Conservation (phyloP, 2,329 filamentous ascomycete genomes). For the Aspergillus latus region DNA sequence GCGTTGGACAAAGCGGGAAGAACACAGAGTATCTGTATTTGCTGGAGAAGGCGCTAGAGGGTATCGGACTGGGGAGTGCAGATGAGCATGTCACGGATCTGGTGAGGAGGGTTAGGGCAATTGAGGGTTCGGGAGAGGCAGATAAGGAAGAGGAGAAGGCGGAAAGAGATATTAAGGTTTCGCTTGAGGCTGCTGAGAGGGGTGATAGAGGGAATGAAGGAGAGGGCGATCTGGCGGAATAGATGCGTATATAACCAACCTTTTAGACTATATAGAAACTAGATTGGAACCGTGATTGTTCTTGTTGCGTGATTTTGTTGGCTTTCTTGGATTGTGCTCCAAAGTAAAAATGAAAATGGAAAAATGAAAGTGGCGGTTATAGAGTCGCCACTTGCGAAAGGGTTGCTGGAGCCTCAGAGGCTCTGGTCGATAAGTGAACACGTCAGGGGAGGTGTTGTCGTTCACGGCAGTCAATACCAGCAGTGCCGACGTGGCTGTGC, state of each 20-base stretch:
- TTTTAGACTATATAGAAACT: constrained; percentile 1
- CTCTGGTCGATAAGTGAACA: not conserved
- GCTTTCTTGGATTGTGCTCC: not conserved
- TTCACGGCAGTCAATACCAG: not conserved
- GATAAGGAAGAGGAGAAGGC: constrained; percentile 35
- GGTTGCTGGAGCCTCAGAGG: not conserved
- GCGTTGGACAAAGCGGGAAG: constrained; percentile 78
- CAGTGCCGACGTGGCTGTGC: not conserved
- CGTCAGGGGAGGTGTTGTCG: not conserved
- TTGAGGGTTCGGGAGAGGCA: constrained; percentile 50
- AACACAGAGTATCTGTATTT: constrained; percentile 87
- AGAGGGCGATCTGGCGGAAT: not conserved
- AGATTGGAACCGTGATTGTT: not conserved
- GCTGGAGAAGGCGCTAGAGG: constrained; percentile 71
- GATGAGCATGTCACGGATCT: constrained; percentile 86
- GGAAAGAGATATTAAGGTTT: constrained; percentile 29
- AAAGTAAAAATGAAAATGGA: not conserved
- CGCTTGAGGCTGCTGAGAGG: constrained; percentile 24
- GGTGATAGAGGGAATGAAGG: constrained; percentile 9
- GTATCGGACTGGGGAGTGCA: constrained; percentile 70
- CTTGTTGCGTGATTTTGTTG: constrained; percentile 6
- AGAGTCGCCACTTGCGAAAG: not conserved
- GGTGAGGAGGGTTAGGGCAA: constrained; percentile 66
- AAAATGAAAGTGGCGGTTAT: too few species aligned
- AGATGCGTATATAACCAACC: not conserved